Evolutionary conservation across 2,329 filamentous ascomycete genomes (phyloP).

Genomic region (Phyllosticta citribraziliensis): DNA sequence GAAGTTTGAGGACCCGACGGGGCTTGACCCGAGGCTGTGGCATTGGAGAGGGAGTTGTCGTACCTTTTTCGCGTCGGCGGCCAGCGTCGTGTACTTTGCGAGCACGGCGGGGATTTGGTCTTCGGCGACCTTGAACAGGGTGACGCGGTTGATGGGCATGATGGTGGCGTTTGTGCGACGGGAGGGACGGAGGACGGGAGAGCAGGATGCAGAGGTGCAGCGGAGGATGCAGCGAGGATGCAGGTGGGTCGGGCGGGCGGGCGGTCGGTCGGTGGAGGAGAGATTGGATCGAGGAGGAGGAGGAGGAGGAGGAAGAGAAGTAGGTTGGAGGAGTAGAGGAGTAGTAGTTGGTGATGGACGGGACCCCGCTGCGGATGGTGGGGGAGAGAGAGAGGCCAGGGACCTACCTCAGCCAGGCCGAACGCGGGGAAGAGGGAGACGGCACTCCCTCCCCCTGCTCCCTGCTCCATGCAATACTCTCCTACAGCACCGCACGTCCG

Average conservation of each 20-base stretch:
- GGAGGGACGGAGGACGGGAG: neutral
- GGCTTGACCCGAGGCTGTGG: neutral
- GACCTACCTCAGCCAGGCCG: too few relatives aligned
- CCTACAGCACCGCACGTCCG: too few relatives aligned
- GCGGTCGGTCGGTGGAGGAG: too few relatives aligned
- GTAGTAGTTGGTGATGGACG: too few relatives aligned
- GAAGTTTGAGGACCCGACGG: neutral
- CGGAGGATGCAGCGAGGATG: slow-evolving; percentile 1
- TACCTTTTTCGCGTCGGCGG: slow-evolving; percentile 26
- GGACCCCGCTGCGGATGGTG: too few relatives aligned
- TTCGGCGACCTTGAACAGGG: slow-evolving; percentile 28
- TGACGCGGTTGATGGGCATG: slow-evolving; percentile 27
- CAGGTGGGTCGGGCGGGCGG: neutral
- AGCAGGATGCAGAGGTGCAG: neutral
- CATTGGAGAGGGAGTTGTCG: slow-evolving; percentile 4
- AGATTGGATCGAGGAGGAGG: neutral
- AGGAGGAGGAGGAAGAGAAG: neutral
- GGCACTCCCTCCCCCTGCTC: too few relatives aligned
- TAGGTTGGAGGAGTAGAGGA: neutral
- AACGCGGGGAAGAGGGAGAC: too few relatives aligned
- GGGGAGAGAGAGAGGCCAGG: too few relatives aligned
- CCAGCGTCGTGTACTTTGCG: slow-evolving; percentile 24
- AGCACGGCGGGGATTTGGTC: slow-evolving; percentile 21
- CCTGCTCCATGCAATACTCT: too few relatives aligned
- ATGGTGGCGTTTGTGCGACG: slow-evolving; percentile 1